phyloP scores from a whole-genome alignment of 2,329 filamentous ascomycete species.

The Colletotrichum lini region DNA sequence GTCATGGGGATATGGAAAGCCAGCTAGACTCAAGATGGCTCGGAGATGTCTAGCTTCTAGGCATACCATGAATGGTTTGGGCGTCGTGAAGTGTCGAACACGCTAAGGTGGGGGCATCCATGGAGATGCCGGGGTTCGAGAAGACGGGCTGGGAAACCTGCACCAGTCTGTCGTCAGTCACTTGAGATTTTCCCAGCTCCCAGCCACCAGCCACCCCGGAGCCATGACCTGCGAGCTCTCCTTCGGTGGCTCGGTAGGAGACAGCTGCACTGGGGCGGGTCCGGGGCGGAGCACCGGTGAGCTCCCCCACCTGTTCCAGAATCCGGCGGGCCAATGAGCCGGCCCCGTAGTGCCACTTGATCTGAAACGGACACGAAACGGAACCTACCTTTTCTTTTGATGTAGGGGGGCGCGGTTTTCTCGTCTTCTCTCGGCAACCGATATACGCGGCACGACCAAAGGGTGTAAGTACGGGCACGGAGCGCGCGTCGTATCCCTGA shows the following conservation, averaged over 20 bases:
- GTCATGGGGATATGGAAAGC: neutral
- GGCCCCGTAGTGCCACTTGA: conserved; percentile 22
- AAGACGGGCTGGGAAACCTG: neutral
- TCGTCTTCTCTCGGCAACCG: neutral
- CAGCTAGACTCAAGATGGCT: neutral
- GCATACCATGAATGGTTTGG: neutral
- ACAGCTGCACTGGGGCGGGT: conserved; percentile 1
- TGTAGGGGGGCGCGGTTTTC: neutral
- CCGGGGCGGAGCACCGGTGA: conserved; percentile 30
- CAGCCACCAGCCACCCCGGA: conserved; percentile 1
- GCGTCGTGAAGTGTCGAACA: neutral
- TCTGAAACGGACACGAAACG: conserved; percentile 40
- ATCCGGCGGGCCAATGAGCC: conserved; percentile 34
- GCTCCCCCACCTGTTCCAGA: conserved; percentile 30
- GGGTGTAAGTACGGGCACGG: neutral
- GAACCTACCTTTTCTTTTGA: conserved; percentile 18
- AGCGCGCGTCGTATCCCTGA: neutral
- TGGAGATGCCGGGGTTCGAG: neutral
- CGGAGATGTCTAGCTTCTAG: neutral
- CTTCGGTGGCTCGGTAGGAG: conserved; percentile 8
- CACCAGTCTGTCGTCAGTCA: neutral
- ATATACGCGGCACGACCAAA: neutral
- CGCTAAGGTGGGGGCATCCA: neutral
- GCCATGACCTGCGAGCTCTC: neutral
- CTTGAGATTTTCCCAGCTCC: conserved; percentile 17